phyloP scores from a whole-genome alignment of 1,284 basidiomycete genomes.

The Pterula multifida region DNA sequence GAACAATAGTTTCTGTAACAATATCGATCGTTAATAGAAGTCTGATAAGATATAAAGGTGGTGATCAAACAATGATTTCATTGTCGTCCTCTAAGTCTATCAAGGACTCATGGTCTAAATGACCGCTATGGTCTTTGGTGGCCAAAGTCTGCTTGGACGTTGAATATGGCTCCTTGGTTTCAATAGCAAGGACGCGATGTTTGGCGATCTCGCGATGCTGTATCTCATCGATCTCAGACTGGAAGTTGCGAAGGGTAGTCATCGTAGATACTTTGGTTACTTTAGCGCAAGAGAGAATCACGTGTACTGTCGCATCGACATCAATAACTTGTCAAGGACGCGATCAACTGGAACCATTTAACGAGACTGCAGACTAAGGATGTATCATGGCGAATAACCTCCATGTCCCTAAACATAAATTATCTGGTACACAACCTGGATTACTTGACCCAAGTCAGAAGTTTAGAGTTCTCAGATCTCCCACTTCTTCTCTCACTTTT shows the following conservation, averaged over 20 bases:
- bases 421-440: constrained; percentile 35
- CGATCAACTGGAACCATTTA: background rate
- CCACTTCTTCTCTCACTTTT: constrained; percentile 45
- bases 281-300: constrained; percentile 5
- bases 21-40: constrained; percentile 2
- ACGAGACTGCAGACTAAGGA: no score
- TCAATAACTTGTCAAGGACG: background rate
- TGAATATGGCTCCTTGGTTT: constrained; percentile 8
- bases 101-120: background rate
- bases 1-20: constrained; percentile 34
- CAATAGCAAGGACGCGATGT: constrained; percentile 33
- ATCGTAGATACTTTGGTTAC: no score
- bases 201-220: constrained; percentile 49
- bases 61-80: background rate
- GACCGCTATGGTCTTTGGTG: background rate
- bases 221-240: constrained; percentile 66
- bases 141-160: background rate
- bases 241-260: constrained; percentile 55
- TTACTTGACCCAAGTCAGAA: constrained; percentile 47
- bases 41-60: constrained; percentile 2
- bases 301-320: no score
- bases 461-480: constrained; percentile 40
- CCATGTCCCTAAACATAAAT: no score
- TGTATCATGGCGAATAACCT: no score
- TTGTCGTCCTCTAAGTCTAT: constrained; percentile 8